Evolutionary conservation across 2,329 filamentous ascomycete species (phyloP), one percentile per base, ranked within the genome.

Genomic region (Paraphoma sp.): DNA sequence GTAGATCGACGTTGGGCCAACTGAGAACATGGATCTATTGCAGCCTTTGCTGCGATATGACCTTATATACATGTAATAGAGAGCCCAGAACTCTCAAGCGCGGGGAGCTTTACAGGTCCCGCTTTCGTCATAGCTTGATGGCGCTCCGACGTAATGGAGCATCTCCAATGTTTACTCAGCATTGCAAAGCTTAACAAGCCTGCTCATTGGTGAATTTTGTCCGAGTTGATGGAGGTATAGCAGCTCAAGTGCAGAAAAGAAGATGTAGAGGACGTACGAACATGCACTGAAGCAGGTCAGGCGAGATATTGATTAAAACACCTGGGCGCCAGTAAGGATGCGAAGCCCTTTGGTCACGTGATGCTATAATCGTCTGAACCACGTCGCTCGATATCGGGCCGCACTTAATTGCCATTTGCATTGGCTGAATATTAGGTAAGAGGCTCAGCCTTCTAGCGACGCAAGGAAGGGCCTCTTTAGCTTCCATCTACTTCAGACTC

Each of bases 131-230:
- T 69, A 59, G 63, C 56, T 53, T 51, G 14, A 11, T 36, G 29
- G 36, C 17, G 49, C 51, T 56, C 60, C 51, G 52, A 58, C 47
- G 44, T 53, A 46, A 54, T 51, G 51, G 54, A 53, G 28, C 31
- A 50, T 54, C 59, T 60, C 62, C 58, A 36, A 57, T 23, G 42
- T 33, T 66, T 72, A 68, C 62, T 72, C 67, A 72, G 66, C 67
- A 69, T 71, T 67, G 60, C 43, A 65, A 64, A 69, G 64, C 63
- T 67, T 68, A 54, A 69, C 66, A 60, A 45, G n/a, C 10, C 9
- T 42, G 40, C 40, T 42, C 23, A 23, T 42, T 8, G n/a, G 40
- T 10, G 10, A 42, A 42, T 18, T 6, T 16, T 8, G 7, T 42
- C 11, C 18, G n/a, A 42, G 11, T 16, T 17, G 16, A 17, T 6